Conservation (phyloP, 1,284 basidiomycete species). For the Singerocomus inundabilis region DNA sequence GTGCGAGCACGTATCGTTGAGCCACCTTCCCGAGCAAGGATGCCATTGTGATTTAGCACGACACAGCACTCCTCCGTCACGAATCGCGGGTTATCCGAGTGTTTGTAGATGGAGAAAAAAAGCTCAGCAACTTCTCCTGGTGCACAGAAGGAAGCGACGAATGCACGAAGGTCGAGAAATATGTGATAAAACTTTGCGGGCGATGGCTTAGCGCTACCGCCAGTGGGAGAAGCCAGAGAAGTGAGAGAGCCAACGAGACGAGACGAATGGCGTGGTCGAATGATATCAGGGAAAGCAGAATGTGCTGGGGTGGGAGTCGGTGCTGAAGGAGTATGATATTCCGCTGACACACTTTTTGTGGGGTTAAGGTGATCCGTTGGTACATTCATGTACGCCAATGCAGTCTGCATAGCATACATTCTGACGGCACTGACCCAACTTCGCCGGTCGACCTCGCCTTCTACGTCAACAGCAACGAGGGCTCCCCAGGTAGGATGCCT, state of each 20-base stretch:
- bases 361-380: constrained; percentile 40
- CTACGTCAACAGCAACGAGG: constrained; percentile 81
- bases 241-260: constrained; percentile 49
- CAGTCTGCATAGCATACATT: constrained; percentile 86
- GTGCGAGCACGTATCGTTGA: constrained; percentile 64
- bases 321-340: constrained; percentile 39
- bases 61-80: constrained; percentile 94
- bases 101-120: constrained; percentile 92
- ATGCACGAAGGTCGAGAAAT: constrained; percentile 86
- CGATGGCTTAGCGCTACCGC: constrained; percentile 36
- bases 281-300: constrained; percentile 63
- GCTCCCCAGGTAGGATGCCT: constrained; percentile 90
- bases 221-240: constrained; percentile 18
- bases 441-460: constrained; percentile 69
- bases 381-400: constrained; percentile 78
- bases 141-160: constrained; percentile 85
- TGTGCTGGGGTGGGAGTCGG: constrained; percentile 61
- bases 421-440: constrained; percentile 85
- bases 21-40: constrained; percentile 71
- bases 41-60: constrained; percentile 89
- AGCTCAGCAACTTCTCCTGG: constrained; percentile 92
- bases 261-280: constrained; percentile 45
- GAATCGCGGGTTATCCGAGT: constrained; percentile 73
- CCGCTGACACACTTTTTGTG: constrained; percentile 36
- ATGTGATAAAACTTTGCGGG: constrained; percentile 82